phyloP scores from a whole-genome alignment of 2,329 filamentous ascomycete species.

The Exutisphaerella laricina region DNA sequence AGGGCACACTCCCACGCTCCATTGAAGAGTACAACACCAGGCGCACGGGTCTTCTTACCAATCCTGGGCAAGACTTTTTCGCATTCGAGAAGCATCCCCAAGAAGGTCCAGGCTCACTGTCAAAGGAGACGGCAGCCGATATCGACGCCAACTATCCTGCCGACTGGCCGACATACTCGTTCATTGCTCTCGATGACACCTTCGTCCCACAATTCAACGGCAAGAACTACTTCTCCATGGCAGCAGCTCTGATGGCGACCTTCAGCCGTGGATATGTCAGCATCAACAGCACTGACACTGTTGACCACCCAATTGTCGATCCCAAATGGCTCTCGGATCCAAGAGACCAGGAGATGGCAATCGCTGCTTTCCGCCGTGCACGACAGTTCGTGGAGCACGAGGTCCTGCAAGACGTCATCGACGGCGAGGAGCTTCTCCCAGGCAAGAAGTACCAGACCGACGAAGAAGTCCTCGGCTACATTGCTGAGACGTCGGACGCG shows the following conservation, averaged over 20 bases:
- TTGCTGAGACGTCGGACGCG: neutral
- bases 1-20: neutral
- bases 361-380: conserved; percentile 31
- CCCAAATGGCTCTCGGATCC: conserved; percentile 34
- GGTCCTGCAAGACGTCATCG: conserved; percentile 23
- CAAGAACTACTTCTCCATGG: too few relatives aligned
- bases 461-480: conserved; percentile 8
- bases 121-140: conserved; percentile 1
- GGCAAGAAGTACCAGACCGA: conserved; percentile 11
- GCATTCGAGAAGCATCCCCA: conserved; percentile 13
- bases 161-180: too few relatives aligned
- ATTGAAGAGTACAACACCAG: neutral
- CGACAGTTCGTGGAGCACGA: conserved; percentile 27
- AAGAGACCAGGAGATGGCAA: conserved; percentile 30
- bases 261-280: conserved; percentile 35
- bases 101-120: conserved; percentile 2
- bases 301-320: conserved; percentile 31
- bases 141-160: too few relatives aligned
- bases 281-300: conserved; percentile 27
- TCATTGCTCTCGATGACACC: too few relatives aligned
- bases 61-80: conserved; percentile 8
- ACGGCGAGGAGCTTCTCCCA: conserved; percentile 16
- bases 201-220: too few relatives aligned
- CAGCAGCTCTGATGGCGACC: conserved; percentile 20
- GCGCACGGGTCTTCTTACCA: conserved; percentile 12